Evolutionary conservation across 2,329 filamentous ascomycete genomes (phyloP).

Genomic region (Penicillium nordicum): DNA sequence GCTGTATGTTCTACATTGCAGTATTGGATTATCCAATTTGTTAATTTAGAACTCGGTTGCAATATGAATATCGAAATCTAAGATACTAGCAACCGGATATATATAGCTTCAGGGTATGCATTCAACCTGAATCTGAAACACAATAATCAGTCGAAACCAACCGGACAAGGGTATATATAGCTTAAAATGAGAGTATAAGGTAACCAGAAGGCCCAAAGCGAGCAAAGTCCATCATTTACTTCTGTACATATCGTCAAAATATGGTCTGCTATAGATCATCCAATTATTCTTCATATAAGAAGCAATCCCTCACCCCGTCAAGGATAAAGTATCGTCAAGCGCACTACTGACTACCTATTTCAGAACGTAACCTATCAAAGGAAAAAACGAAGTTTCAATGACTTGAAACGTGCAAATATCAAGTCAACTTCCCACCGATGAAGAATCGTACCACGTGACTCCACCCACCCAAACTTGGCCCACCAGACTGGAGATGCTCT

Average conservation of each 20-base stretch:
- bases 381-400: background rate
- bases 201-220: fast-evolving
- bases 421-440: background rate
- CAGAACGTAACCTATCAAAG: background rate
- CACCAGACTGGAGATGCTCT: conserved; percentile 8
- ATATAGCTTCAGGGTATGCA: background rate
- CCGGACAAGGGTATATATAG: background rate
- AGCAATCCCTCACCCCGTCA: background rate
- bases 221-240: background rate
- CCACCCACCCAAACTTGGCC: conserved; percentile 6
- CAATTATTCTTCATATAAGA: background rate
- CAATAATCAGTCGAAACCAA: background rate
- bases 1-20: background rate
- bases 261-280: background rate
- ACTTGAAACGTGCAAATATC: background rate
- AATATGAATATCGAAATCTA: background rate
- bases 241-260: background rate
- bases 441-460: conserved; percentile 2
- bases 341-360: background rate
- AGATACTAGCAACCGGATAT: background rate
- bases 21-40: background rate
- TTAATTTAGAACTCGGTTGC: too few species aligned
- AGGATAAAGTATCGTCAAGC: background rate
- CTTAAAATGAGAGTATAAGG: background rate
- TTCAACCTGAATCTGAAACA: background rate